A percentile compares a stretch with the other conserved stretches of the same genome.
Evolutionary conservation across 2,329 filamentous ascomycete genomes (phyloP).

Genomic region (Ophiocordyceps camponoti-leonardi): DNA sequence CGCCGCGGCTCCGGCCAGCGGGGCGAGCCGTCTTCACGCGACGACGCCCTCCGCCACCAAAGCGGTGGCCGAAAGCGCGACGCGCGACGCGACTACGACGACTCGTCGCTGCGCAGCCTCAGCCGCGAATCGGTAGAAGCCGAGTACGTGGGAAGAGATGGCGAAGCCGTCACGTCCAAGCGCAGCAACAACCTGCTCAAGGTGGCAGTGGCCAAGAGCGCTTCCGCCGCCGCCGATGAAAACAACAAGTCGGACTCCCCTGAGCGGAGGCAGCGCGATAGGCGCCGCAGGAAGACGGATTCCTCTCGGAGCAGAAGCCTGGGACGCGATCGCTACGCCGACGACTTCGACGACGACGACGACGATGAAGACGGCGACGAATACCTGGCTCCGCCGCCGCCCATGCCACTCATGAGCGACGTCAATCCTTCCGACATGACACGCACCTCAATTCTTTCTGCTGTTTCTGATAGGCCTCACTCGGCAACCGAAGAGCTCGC

Average conservation of each 20-base stretch:
- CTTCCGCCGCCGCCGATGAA: constrained; percentile 16
- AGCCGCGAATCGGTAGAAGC: constrained; percentile 28
- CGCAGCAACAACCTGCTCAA: constrained; percentile 26
- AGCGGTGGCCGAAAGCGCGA: constrained; percentile 32
- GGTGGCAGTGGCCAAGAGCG: constrained; percentile 16
- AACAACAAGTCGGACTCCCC: constrained; percentile 24
- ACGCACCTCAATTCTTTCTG: constrained; percentile 70
- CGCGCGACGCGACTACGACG: constrained; percentile 35
- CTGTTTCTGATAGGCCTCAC: constrained; percentile 55
- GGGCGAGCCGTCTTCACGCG: constrained; percentile 28
- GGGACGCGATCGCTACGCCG: constrained; percentile 25
- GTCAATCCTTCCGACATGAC: constrained; percentile 78
- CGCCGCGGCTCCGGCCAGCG: constrained; percentile 43
- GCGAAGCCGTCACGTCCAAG: constrained; percentile 26
- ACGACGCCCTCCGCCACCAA: constrained; percentile 29
- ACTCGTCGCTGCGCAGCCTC: constrained; percentile 28
- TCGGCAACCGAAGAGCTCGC: constrained; percentile 47
- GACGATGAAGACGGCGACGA: constrained; percentile 34
- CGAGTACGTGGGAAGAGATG: constrained; percentile 16
- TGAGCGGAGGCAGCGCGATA: constrained; percentile 31
- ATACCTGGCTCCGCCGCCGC: constrained; percentile 37
- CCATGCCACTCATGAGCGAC: constrained; percentile 79
- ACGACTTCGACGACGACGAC: constrained; percentile 18
- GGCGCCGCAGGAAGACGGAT: constrained; percentile 35
- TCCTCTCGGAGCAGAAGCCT: constrained; percentile 25